Evolutionary conservation across 2,329 filamentous ascomycete species (phyloP), one percentile per base, ranked within the genome.

Genomic region (Fonsecaea pedrosoi): DNA sequence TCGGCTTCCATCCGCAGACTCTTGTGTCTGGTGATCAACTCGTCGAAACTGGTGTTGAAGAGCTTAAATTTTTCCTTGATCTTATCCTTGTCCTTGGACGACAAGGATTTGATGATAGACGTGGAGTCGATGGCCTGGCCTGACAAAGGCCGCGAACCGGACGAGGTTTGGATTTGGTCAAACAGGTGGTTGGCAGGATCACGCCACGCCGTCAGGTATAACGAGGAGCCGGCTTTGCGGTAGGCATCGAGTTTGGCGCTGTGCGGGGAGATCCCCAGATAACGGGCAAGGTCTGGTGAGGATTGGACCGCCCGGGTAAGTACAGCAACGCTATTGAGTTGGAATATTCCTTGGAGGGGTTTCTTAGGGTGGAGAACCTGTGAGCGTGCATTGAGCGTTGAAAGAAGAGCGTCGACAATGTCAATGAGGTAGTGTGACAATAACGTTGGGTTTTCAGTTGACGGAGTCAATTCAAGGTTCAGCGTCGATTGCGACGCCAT

Each of bases 41-140:
- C 94, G 71, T 99, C 95, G 76, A 99, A 99, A 54, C 86, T 88
- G 8, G 86, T 83, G 77, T 99, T 99, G 83, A 99, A 99, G 50
- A 88, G 87, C 73, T 91, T 89, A 79, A 97, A 99, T 79, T 98
- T 98, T 78, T 92, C 89, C 80, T 99, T 99, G 80, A 98, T 96
- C 65, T 89, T 90, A 76, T 99, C 95, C 78, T 94, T 96, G 76
- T 99, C 95, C 78, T 97, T 97, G 74, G 90, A 92, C 54, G 87
- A 89, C 2, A 98, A 83, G 0, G 87, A 87, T 78, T 96, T 97
- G 67, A 98, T 84, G 65, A 97, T 91, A 0, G 90, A 90, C 15
- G 89, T 88, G 1, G 92, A 95, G 78, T 97, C 94, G 55, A 89
- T 83, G 25, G 73, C 81, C 65, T 77, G 78, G 8, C 89, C 87